A percentile compares a stretch with the other conserved stretches of the same genome.
phyloP scores from a whole-genome alignment of 305 asterid species.

The Fraxinus xanthoxyloides region DNA sequence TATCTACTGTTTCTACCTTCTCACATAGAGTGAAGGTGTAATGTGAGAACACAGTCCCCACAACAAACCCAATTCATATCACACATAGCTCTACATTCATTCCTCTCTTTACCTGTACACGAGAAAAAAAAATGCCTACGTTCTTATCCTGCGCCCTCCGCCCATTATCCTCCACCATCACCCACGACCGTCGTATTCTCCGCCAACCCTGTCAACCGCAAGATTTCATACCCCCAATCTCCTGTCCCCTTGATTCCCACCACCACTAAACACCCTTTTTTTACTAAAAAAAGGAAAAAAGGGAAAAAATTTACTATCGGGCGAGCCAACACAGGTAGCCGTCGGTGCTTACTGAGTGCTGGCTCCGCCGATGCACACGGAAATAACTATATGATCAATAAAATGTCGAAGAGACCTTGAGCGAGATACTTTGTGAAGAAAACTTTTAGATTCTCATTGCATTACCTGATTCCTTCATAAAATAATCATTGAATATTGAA shows the following conservation, averaged over 20 bases:
- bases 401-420: conserved; percentile 14
- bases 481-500: conserved; percentile 7
- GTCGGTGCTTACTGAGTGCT: background rate
- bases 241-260: conserved; percentile 42
- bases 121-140: conserved; percentile 27
- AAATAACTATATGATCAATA: conserved; percentile 15
- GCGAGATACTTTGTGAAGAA: conserved; percentile 6
- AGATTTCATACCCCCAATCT: conserved; percentile 52
- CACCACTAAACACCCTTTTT: conserved; percentile 44
- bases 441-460: background rate
- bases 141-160: conserved; percentile 26
- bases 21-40: conserved; percentile 2
- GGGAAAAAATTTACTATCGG: background rate
- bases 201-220: conserved; percentile 66
- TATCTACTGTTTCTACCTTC: conserved; percentile 2
- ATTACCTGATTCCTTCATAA: background rate
- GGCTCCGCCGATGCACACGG: background rate
- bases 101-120: conserved; percentile 5
- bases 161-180: conserved; percentile 19
- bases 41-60: conserved; percentile 20
- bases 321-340: background rate
- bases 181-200: conserved; percentile 60
- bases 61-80: background rate
- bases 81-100: conserved; percentile 1
- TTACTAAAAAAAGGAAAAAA: background rate